Conservation (phyloP, 345 rosid species). For the Syzygium jambos region DNA sequence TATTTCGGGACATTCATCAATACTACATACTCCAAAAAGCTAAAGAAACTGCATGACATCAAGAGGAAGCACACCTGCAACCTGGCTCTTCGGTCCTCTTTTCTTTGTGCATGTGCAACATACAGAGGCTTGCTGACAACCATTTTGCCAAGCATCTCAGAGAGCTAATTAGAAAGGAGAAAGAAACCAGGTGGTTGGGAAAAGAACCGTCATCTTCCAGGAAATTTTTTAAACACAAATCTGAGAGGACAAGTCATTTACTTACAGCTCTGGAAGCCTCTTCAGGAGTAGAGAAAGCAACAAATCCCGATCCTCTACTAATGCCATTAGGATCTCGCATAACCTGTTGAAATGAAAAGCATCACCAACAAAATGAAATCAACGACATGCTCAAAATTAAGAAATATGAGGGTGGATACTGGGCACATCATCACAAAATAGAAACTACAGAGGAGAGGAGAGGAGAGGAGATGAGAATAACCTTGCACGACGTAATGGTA, state of each 20-base stretch:
- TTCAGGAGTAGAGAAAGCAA: conserved; percentile 71
- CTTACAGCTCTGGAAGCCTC: conserved; percentile 90
- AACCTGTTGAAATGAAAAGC: conserved; percentile 29
- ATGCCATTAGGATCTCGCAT: conserved; percentile 76
- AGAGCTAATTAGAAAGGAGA: conserved; percentile 19
- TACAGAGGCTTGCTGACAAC: conserved; percentile 79
- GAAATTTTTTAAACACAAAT: neutral
- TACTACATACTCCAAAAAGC: neutral
- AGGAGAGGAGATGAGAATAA: conserved; percentile 3
- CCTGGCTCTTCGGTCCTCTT: conserved; percentile 93
- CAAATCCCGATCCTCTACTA: conserved; percentile 78
- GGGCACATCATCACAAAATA: neutral
- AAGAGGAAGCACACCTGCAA: conserved; percentile 46
- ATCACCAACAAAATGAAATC: neutral
- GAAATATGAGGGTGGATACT: neutral
- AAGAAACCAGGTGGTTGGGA: neutral
- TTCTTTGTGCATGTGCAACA: conserved; percentile 92
- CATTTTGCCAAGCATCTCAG: conserved; percentile 95
- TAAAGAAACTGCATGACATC: neutral
- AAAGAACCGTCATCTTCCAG: neutral
- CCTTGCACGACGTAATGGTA: conserved; percentile 87
- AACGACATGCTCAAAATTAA: neutral
- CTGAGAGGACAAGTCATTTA: neutral
- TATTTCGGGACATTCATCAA: neutral
- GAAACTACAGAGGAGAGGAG: neutral